Conservation (phyloP, 163 green algal species). For the Scenedesmus sp. region DNA sequence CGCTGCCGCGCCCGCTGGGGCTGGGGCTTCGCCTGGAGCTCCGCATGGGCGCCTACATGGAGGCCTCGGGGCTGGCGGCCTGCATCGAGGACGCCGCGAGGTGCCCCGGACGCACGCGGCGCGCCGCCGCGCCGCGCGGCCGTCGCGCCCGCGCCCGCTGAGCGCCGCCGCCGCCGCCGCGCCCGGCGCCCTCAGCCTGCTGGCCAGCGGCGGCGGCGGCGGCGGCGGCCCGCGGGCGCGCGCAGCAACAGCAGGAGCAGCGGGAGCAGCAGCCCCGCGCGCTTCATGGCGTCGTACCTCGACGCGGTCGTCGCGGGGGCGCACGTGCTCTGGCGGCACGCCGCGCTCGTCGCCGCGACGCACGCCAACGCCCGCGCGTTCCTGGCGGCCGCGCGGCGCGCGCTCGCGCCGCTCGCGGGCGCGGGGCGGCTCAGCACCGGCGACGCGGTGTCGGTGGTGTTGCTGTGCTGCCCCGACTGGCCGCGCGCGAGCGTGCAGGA, state of each 20-base stretch:
- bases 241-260: neutral
- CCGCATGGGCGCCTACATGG: too few relatives aligned
- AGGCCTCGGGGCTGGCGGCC: too few relatives aligned
- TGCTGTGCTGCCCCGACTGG: conserved; percentile 31
- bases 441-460: conserved; percentile 21
- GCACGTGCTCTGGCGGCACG: conserved; percentile 35
- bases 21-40: too few relatives aligned
- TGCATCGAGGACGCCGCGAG: neutral
- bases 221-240: conserved; percentile 2
- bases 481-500: neutral
- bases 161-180: neutral
- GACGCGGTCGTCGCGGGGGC: conserved; percentile 9
- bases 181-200: neutral
- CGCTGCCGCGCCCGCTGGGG: too few relatives aligned
- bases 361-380: conserved; percentile 29
- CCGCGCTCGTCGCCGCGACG: conserved; percentile 5
- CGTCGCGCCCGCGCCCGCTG: neutral
- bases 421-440: conserved; percentile 5
- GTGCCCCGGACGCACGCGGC: neutral
- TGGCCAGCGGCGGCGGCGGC: neutral
- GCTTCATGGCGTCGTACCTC: conserved; percentile 38
- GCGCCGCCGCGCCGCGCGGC: neutral
- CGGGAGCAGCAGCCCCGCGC: conserved; percentile 4
- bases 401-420: neutral
- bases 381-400: conserved; percentile 6